Percentiles rank a stretch among this genome's conserved stretches.
These are phyloP conservation scores for Didymella keratinophila DNA, from an alignment of 2,329 filamentous ascomycete species.

Conservation along the genomic window DNA sequence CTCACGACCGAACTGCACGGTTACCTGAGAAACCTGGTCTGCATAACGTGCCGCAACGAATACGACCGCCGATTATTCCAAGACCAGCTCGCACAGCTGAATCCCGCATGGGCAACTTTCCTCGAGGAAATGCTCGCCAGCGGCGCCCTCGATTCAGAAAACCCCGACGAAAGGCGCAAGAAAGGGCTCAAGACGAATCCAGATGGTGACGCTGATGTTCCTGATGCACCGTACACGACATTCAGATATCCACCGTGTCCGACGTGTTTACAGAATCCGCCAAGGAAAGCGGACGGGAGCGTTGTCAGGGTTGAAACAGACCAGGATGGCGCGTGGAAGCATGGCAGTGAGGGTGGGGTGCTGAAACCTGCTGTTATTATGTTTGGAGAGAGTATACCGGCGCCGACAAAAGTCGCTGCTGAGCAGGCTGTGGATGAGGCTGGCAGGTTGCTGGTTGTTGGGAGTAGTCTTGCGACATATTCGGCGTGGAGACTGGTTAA, in stretches of 20 bases:
- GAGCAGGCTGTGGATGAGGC: slow-evolving; percentile 80
- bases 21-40: slow-evolving; percentile 82
- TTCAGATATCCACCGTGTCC: slow-evolving; percentile 94
- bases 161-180: slow-evolving; percentile 71
- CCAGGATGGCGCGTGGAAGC: slow-evolving; percentile 77
- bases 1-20: slow-evolving; percentile 89
- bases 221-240: slow-evolving; percentile 83
- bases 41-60: slow-evolving; percentile 77
- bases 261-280: slow-evolving; percentile 74
- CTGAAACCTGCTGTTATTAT: slow-evolving; percentile 94
- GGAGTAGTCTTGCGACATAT: slow-evolving; percentile 92
- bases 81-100: slow-evolving; percentile 74
- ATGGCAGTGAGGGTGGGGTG: slow-evolving; percentile 68
- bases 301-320: slow-evolving; percentile 70
- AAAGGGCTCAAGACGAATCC: slow-evolving; percentile 85
- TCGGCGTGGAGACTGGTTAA: slow-evolving; percentile 92
- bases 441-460: slow-evolving; percentile 77
- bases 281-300: slow-evolving; percentile 61
- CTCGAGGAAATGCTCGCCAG: slow-evolving; percentile 73
- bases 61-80: slow-evolving; percentile 80
- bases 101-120: slow-evolving; percentile 85
- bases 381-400: slow-evolving; percentile 89
- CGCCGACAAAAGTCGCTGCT: slow-evolving; percentile 73
- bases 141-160: slow-evolving; percentile 80
- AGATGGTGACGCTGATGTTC: slow-evolving; percentile 92